Conservation (phyloP, 2,329 filamentous ascomycete species). For the Pseudocercospora ulei region DNA sequence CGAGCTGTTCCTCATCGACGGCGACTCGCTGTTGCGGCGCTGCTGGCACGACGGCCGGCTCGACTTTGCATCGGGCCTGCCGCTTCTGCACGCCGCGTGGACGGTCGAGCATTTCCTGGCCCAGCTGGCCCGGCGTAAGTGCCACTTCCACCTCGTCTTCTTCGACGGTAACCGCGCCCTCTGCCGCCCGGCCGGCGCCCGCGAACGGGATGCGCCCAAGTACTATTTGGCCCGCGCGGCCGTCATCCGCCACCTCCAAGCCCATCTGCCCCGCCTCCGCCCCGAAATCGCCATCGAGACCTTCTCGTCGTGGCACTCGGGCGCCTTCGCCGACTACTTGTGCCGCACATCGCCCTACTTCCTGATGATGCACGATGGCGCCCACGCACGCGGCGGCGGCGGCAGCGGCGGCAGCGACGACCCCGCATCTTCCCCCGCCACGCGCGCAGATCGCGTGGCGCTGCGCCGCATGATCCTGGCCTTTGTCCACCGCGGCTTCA, state of each 20-base stretch:
- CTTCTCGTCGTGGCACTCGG: slow-evolving; percentile 43
- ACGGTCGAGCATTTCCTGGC: slow-evolving; percentile 54
- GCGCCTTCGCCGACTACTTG: slow-evolving; percentile 50
- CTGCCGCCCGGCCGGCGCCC: slow-evolving; percentile 45
- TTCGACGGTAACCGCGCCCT: slow-evolving; percentile 50
- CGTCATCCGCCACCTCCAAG: slow-evolving; percentile 54
- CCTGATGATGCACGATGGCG: slow-evolving; percentile 58
- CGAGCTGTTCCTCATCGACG: slow-evolving; percentile 63
- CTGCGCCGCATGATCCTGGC: slow-evolving; percentile 46
- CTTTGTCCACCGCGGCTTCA: slow-evolving; percentile 49
- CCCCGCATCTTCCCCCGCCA: background rate
- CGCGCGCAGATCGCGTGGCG: slow-evolving; percentile 18
- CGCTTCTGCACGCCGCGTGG: slow-evolving; percentile 61
- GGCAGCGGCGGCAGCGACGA: too few relatives aligned
- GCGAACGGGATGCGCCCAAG: slow-evolving; percentile 38
- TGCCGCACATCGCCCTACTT: slow-evolving; percentile 51
- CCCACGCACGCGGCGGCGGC: slow-evolving; percentile 26
- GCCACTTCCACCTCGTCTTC: slow-evolving; percentile 62
- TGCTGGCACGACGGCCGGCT: slow-evolving; percentile 54
- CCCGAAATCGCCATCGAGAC: slow-evolving; percentile 40
- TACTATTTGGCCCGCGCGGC: slow-evolving; percentile 54
- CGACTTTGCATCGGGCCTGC: slow-evolving; percentile 58
- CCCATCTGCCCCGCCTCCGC: slow-evolving; percentile 36
- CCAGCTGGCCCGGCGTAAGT: slow-evolving; percentile 53
- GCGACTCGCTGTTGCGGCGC: slow-evolving; percentile 59